phyloP scores from a whole-genome alignment of 2,329 filamentous ascomycete genomes.

The Alternaria arborescens region DNA sequence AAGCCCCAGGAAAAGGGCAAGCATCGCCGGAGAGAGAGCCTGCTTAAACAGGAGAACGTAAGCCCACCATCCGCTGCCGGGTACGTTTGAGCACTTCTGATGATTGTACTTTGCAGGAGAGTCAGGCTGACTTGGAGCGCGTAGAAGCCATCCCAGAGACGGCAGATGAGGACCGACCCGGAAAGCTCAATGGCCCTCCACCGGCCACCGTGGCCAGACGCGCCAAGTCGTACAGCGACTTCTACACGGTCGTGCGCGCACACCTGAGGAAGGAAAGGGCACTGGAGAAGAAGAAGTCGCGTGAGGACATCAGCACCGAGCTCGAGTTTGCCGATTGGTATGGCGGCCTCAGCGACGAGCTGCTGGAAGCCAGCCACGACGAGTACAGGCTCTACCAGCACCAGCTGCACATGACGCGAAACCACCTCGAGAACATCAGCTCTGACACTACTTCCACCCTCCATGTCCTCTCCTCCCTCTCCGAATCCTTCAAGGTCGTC shows the following conservation, averaged over 20 bases:
- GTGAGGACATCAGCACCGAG: constrained; percentile 62
- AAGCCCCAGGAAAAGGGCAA: constrained; percentile 50
- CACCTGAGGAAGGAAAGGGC: constrained; percentile 64
- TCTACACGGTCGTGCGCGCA: constrained; percentile 70
- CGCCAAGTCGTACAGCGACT: constrained; percentile 80
- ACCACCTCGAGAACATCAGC: constrained; percentile 82
- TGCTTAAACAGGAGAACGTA: constrained; percentile 66
- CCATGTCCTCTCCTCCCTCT: constrained; percentile 77
- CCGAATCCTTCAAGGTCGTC: constrained; percentile 85
- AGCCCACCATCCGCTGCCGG: constrained; percentile 48
- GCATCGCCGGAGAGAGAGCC: constrained; percentile 73
- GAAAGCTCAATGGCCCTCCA: constrained; percentile 67
- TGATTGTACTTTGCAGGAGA: constrained; percentile 58
- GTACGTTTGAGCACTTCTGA: constrained; percentile 52
- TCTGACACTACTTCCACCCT: constrained; percentile 79
- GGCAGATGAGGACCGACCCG: constrained; percentile 66
- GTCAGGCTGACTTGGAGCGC: constrained; percentile 62
- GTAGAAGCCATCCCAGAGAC: constrained; percentile 66
- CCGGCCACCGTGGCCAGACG: constrained; percentile 71
- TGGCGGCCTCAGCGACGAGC: constrained; percentile 66
- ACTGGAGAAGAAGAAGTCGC: constrained; percentile 48
- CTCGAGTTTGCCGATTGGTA: constrained; percentile 69
- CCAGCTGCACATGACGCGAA: constrained; percentile 80
- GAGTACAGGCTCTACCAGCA: constrained; percentile 86
- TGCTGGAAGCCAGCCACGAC: constrained; percentile 83